phyloP scores from a whole-genome alignment of 495 filamentous ascomycete species.

The Venustampulla echinocandica region DNA sequence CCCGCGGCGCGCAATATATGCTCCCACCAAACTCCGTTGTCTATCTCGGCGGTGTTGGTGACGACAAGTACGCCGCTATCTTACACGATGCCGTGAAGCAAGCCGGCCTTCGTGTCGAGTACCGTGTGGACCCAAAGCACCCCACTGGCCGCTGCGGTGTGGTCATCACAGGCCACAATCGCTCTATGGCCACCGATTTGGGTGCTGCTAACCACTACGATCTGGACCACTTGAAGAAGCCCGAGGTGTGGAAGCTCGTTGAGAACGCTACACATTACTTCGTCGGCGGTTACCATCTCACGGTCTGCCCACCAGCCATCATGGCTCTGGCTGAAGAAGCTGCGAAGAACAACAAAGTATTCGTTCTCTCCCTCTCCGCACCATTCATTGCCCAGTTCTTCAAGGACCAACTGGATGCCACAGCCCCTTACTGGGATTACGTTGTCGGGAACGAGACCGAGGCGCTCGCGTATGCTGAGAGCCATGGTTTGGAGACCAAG shows the following conservation, averaged over 20 bases:
- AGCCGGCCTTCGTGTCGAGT: slow-evolving; percentile 84
- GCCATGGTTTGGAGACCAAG: slow-evolving; percentile 60
- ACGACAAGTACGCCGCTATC: slow-evolving; percentile 82
- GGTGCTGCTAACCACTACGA: slow-evolving; percentile 96
- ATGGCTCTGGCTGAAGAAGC: slow-evolving; percentile 85
- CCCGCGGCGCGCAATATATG: slow-evolving; percentile 93
- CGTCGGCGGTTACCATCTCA: slow-evolving; percentile 84
- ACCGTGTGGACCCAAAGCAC: slow-evolving; percentile 72
- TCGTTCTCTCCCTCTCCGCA: slow-evolving; percentile 82
- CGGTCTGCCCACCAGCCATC: slow-evolving; percentile 84
- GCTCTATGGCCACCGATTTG: slow-evolving; percentile 90
- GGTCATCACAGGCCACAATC: slow-evolving; percentile 90
- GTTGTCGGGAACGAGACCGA: slow-evolving; percentile 96
- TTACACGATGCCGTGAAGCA: slow-evolving; percentile 68
- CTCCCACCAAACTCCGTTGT: slow-evolving; percentile 78
- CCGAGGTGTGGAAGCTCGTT: slow-evolving; percentile 82
- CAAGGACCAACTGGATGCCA: slow-evolving; percentile 84
- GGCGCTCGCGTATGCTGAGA: slow-evolving; percentile 74
- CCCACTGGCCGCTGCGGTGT: slow-evolving; percentile 93
- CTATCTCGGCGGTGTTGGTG: slow-evolving; percentile 87
- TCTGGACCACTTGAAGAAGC: slow-evolving; percentile 83
- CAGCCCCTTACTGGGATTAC: slow-evolving; percentile 88
- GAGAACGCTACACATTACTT: slow-evolving; percentile 84
- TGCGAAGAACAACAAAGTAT: slow-evolving; percentile 77
- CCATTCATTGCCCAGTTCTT: slow-evolving; percentile 97